phyloP scores from a whole-genome alignment of 139 green algal genomes.

The Chlorella sorokiniana region DNA sequence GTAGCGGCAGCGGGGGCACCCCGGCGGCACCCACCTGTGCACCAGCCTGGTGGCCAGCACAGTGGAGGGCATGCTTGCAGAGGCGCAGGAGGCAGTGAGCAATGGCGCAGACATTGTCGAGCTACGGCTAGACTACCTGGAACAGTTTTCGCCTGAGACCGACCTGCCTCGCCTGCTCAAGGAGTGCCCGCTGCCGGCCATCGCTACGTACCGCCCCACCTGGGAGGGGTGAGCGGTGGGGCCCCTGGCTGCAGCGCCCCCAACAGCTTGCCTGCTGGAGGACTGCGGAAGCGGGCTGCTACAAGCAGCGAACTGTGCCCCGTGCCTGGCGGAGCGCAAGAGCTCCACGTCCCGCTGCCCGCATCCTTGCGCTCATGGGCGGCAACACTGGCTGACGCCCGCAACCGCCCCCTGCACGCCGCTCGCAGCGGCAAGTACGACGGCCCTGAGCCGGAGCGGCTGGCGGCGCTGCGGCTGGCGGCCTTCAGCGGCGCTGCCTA shows the following conservation, averaged over 20 bases:
- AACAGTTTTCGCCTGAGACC: constrained; percentile 38
- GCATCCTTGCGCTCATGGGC: too few species aligned
- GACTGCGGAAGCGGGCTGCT: too few species aligned
- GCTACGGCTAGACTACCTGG: constrained; percentile 87
- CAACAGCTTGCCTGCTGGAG: neutral
- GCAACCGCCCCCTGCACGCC: neutral
- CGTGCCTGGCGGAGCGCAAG: too few species aligned
- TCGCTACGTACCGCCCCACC: constrained; percentile 84
- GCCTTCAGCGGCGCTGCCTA: constrained; percentile 78
- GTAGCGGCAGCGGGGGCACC: too few species aligned
- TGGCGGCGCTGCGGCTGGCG: constrained; percentile 78
- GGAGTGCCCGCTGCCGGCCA: constrained; percentile 67
- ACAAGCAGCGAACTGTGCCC: too few species aligned
- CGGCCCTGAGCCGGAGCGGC: constrained; percentile 73
- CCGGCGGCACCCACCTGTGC: constrained; percentile 67
- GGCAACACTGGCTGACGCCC: too few species aligned
- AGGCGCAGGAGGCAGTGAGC: constrained; percentile 67
- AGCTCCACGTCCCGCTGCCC: too few species aligned
- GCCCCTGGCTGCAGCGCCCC: neutral
- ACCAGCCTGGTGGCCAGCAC: constrained; percentile 74
- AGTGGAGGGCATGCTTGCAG: constrained; percentile 63
- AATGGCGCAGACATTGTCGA: constrained; percentile 84
- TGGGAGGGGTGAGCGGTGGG: constrained; percentile 86
- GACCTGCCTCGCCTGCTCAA: constrained; percentile 72
- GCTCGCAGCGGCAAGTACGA: constrained; percentile 80